Conservation (phyloP, 176 grass and related monocot species). For the Leersia perrieri region DNA sequence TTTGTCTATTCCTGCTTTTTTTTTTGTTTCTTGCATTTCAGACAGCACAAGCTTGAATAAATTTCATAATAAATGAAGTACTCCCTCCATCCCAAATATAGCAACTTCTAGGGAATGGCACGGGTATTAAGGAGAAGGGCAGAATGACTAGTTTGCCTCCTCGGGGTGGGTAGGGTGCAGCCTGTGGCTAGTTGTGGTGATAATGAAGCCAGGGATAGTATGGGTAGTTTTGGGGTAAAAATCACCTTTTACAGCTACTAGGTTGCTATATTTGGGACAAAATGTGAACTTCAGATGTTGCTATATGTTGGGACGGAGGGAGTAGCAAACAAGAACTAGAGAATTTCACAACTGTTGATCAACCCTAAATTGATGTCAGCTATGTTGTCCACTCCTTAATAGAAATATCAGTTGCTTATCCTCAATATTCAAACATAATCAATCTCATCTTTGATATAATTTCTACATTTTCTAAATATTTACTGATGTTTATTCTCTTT, state of each 20-base stretch:
- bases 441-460: neutral
- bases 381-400: neutral
- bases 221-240: too few relatives aligned
- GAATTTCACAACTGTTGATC: neutral
- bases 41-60: neutral
- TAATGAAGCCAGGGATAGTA: too few relatives aligned
- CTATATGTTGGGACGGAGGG: too few relatives aligned
- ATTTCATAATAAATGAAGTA: neutral
- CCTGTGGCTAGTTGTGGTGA: too few relatives aligned
- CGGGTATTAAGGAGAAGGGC: too few relatives aligned
- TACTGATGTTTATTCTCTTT: neutral
- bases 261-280: too few relatives aligned
- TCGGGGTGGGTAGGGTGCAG: too few relatives aligned
- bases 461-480: constrained; percentile 21
- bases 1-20: neutral
- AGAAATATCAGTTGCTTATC: neutral
- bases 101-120: too few relatives aligned
- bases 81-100: too few relatives aligned
- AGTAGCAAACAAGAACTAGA: constrained; percentile 6
- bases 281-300: too few relatives aligned
- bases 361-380: neutral
- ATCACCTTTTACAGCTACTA: too few relatives aligned
- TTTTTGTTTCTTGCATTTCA: neutral
- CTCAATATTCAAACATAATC: neutral
- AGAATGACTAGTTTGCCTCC: too few relatives aligned